Conservation (phyloP, 2,329 filamentous ascomycete species). For the Hypoxylon sp. region DNA sequence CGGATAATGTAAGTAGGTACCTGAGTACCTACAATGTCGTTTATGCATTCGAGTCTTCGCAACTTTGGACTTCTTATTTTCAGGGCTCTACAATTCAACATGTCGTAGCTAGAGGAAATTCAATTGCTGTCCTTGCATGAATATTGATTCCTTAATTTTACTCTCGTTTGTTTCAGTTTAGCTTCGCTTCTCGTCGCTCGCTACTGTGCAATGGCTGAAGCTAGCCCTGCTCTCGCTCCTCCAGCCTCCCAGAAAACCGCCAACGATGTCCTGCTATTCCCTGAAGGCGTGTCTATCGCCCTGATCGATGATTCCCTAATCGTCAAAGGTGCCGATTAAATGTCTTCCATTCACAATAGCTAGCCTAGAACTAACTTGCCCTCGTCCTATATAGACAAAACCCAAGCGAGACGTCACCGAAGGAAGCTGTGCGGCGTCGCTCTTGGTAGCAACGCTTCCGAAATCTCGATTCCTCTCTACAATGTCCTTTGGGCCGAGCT, state of each 20-base stretch:
- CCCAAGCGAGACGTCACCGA: constrained; percentile 42
- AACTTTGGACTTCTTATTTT: no score
- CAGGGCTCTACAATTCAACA: background rate
- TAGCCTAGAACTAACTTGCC: constrained; percentile 16
- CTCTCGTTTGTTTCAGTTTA: background rate
- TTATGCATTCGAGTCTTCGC: no score
- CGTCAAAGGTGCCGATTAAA: constrained; percentile 34
- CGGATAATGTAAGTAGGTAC: constrained; percentile 1
- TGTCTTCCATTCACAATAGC: background rate
- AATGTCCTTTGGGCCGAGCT: constrained; percentile 85
- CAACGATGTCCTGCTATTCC: constrained; percentile 33
- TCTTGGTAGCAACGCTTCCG: constrained; percentile 35
- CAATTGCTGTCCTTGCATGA: background rate
- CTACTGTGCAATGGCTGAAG: constrained; percentile 29
- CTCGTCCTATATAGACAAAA: constrained; percentile 41
- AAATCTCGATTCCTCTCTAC: constrained; percentile 75
- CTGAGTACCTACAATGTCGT: background rate
- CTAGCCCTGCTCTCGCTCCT: constrained; percentile 11
- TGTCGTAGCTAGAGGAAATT: background rate
- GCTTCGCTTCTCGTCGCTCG: constrained; percentile 20
- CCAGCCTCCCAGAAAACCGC: constrained; percentile 8
- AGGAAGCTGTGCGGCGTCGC: constrained; percentile 47
- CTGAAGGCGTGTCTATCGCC: constrained; percentile 34
- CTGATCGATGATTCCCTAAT: constrained; percentile 26
- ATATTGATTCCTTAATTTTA: constrained; percentile 4